These are phyloP conservation scores for Lepiota venenata DNA, from an alignment of 768 basidiomycete genomes.

Conservation along the genomic window DNA sequence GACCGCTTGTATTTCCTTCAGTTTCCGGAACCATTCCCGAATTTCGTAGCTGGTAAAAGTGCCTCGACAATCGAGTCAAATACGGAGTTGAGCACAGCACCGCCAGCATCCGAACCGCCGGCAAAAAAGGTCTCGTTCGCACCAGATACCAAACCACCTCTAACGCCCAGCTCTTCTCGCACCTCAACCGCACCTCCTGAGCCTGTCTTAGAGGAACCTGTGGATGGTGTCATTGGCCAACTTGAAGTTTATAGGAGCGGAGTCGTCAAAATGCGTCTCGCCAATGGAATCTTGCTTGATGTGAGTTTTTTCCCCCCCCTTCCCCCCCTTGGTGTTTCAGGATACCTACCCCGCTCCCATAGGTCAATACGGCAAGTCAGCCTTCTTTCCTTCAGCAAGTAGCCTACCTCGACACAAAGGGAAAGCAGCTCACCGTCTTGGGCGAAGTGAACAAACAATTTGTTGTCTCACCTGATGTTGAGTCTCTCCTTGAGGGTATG, in stretches of 20 bases:
- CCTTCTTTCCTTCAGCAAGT: conserved; percentile 90
- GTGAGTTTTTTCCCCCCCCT: conserved; percentile 38
- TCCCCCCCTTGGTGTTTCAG: not conserved
- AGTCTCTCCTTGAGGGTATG: conserved; percentile 66
- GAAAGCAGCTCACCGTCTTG: conserved; percentile 63
- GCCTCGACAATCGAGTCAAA: conserved; percentile 18
- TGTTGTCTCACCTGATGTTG: conserved; percentile 80
- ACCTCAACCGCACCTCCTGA: conserved; percentile 28
- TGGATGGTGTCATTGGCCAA: conserved; percentile 81
- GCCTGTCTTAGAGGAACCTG: conserved; percentile 26
- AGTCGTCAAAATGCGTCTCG: conserved; percentile 80
- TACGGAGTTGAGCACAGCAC: not conserved
- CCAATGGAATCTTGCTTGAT: conserved; percentile 79
- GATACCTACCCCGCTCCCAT: not conserved
- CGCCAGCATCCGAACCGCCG: not conserved
- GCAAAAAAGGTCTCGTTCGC: conserved; percentile 65
- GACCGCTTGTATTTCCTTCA: conserved; percentile 86
- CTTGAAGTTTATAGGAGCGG: conserved; percentile 86
- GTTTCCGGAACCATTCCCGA: conserved; percentile 84
- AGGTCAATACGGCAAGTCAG: conserved; percentile 82
- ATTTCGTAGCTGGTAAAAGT: conserved; percentile 33
- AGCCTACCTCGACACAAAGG: conserved; percentile 60
- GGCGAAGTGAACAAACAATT: conserved; percentile 89
- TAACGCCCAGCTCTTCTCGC: conserved; percentile 20
- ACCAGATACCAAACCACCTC: conserved; percentile 48